A percentile compares a stretch with the other conserved stretches of the same genome.
Evolutionary conservation across 495 filamentous ascomycete species (phyloP).

Genomic region (Aspergillus saccharolyticus): DNA sequence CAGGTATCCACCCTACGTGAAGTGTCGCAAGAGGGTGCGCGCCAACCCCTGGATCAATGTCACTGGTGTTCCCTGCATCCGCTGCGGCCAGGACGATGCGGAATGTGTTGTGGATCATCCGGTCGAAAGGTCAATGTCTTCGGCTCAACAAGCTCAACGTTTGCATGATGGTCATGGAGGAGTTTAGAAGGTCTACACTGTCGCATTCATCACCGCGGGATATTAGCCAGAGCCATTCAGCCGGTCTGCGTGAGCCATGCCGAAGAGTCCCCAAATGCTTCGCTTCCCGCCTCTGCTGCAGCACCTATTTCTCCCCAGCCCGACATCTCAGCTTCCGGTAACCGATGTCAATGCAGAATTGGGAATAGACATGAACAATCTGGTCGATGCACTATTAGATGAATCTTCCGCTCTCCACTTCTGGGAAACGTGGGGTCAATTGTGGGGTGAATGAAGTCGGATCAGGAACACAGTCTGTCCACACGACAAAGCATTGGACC

Average conservation of each 20-base stretch:
- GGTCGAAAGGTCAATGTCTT: conserved; percentile 22
- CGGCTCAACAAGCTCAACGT: conserved; percentile 36
- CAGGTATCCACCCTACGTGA: conserved; percentile 37
- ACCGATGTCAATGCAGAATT: neutral
- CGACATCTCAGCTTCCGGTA: neutral
- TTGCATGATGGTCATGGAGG: conserved; percentile 39
- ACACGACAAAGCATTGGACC: no score
- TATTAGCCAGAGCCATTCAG: conserved; percentile 30
- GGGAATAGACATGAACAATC: conserved; percentile 7
- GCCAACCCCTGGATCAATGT: conserved; percentile 27
- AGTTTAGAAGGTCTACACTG: conserved; percentile 34
- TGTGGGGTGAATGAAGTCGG: neutral
- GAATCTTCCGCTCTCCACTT: conserved; percentile 26
- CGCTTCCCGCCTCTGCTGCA: neutral
- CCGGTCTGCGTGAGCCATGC: conserved; percentile 23
- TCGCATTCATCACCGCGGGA: conserved; percentile 31
- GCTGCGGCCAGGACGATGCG: conserved; percentile 26
- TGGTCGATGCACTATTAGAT: conserved; percentile 28
- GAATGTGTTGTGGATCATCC: conserved; percentile 22
- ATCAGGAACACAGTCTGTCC: no score
- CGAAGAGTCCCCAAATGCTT: conserved; percentile 1
- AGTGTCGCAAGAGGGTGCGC: conserved; percentile 23
- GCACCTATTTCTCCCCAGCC: neutral
- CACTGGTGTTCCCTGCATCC: conserved; percentile 29
- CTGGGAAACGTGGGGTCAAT: conserved; percentile 22